These are phyloP conservation scores for Hygrophila difformis DNA, from an alignment of 257 asterid species.

Conservation along the genomic window DNA sequence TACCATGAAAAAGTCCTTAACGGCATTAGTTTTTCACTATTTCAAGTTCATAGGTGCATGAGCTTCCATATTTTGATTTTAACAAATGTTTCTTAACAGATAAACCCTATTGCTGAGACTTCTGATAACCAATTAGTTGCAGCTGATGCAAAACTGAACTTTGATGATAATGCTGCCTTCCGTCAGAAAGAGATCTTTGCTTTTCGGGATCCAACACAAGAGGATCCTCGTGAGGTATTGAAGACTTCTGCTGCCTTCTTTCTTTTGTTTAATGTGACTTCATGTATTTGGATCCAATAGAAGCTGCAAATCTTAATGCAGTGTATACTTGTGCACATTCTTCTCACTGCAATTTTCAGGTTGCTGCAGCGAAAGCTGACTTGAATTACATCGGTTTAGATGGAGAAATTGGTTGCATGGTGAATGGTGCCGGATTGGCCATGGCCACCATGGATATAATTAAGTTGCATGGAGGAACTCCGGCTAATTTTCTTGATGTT, in stretches of 20 bases:
- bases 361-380: constrained; percentile 95
- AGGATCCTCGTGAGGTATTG: constrained; percentile 94
- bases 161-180: constrained; percentile 95
- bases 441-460: constrained; percentile 99
- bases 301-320: constrained; percentile 5
- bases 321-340: background rate
- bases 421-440: constrained; percentile 98
- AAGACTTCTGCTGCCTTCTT: background rate
- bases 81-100: constrained; percentile 42
- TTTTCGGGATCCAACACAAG: constrained; percentile 89
- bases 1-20: constrained; percentile 4
- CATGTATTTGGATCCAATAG: background rate
- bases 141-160: constrained; percentile 98
- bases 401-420: constrained; percentile 99
- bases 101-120: constrained; percentile 96
- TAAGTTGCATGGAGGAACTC: constrained; percentile 96
- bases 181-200: constrained; percentile 81
- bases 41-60: constrained; percentile 1
- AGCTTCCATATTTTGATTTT: no score
- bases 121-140: constrained; percentile 84
- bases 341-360: constrained; percentile 32
- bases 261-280: background rate
- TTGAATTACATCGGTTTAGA: constrained; percentile 95
- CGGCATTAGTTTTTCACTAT: no score
- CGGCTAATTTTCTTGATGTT: constrained; percentile 98